Evolutionary conservation across 1,284 basidiomycete species (phyloP).

Genomic region (Vanrija sp.): DNA sequence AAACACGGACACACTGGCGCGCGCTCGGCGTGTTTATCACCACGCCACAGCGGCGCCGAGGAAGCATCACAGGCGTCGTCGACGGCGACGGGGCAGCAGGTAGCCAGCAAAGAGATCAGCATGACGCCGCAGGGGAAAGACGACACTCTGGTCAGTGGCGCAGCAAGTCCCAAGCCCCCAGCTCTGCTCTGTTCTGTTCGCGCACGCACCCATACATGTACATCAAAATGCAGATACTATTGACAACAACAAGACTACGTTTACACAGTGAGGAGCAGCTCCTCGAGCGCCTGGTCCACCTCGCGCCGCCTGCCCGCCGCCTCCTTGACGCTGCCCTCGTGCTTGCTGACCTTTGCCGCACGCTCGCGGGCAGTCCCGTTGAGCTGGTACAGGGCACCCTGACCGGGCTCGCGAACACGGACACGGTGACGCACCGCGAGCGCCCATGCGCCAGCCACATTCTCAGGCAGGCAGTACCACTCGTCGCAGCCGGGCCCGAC

Average conservation of each 20-base stretch:
- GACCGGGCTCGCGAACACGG: slow-evolving; percentile 21
- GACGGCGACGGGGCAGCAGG: too few species aligned
- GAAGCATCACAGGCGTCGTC: too few species aligned
- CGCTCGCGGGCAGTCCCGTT: slow-evolving; percentile 22
- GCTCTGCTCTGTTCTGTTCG: too few species aligned
- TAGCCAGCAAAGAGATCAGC: background rate
- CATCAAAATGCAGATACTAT: background rate
- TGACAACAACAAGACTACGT: too few species aligned
- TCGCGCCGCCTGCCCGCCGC: slow-evolving; percentile 1
- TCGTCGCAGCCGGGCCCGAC: slow-evolving; percentile 17
- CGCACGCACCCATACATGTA: too few species aligned
- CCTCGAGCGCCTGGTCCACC: slow-evolving; percentile 24
- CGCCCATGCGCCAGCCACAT: slow-evolving; percentile 32
- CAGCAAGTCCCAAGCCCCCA: too few species aligned
- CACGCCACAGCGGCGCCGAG: too few species aligned
- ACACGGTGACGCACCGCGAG: slow-evolving; percentile 33
- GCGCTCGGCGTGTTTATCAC: too few species aligned
- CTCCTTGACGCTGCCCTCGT: slow-evolving; percentile 2
- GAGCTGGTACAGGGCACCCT: slow-evolving; percentile 34
- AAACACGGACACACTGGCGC: too few species aligned
- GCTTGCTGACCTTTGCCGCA: slow-evolving; percentile 7
- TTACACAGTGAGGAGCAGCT: slow-evolving; percentile 16
- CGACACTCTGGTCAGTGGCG: too few species aligned
- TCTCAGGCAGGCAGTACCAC: slow-evolving; percentile 29
- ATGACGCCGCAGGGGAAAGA: background rate